Evolutionary conservation across 2,329 filamentous ascomycete genomes (phyloP), one percentile per base, ranked within the genome.

Genomic region (Talaromyces piceae): DNA sequence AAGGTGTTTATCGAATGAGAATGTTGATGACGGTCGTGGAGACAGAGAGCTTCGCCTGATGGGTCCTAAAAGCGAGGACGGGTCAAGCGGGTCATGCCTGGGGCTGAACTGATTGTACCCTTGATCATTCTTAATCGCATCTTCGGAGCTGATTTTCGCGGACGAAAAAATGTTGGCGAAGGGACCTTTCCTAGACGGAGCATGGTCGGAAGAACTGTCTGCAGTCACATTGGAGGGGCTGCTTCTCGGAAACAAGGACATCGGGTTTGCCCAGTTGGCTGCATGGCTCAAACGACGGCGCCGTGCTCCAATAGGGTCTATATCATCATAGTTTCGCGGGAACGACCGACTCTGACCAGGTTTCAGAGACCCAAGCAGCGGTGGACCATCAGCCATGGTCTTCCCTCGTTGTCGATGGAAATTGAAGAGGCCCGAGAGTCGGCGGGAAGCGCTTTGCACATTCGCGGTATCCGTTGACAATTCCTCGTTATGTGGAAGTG

Each of bases 291-390:
- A 66, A 54, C 81, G 76, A 22, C 81, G 74, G 50, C 75, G 73
- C 50, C 74, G 72, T 22, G 69, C 67, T 8, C 73, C 74, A 41
- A 73, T 72, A 3, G 75, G 69, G 57, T 81, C 78, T 37, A 75
- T 63, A 7, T 82, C 76, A 45, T 74, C 72, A 27, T 72, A 45
- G 55, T 76, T 74, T 30, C 80, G 73, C 12, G 82, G 82, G 61
- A 84, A 77, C n/a, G 81, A 84, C 56, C 83, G 81, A 54, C 80
- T 83, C 55, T 84, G 80, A 1, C 76, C 73, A 45, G 77, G 68
- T 56, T 81, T 82, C 55, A 83, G 62, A n/a, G 76, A 76, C 13
- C 81, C 81, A 26, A 82, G 61, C 33, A 75, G 63, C 39, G 79
- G 79, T 3, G 80, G 78, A 27, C 82, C 77, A 56, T 81, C 78